A percentile compares a stretch with the other conserved stretches of the same genome.
phyloP scores from a whole-genome alignment of 345 rosid species.

The Murraya paniculata region DNA sequence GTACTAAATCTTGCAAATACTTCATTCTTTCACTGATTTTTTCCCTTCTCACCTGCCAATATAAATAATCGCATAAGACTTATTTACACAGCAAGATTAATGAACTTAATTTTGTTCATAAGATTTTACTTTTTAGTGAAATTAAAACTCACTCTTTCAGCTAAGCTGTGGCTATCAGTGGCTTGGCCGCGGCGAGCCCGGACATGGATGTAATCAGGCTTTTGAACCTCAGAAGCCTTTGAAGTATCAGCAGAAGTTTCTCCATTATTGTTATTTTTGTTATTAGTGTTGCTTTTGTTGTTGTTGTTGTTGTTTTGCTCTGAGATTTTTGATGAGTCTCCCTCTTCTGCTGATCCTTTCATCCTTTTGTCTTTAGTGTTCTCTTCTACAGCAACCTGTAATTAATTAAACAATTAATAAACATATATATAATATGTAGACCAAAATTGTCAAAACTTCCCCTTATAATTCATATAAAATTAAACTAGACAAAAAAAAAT shows the following conservation, averaged over 20 bases:
- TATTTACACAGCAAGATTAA: too few relatives aligned
- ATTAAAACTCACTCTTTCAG: conserved; percentile 74
- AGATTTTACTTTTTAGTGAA: too few relatives aligned
- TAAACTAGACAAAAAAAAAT: too few relatives aligned
- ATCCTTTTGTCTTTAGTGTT: conserved; percentile 35
- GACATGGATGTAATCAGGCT: conserved; percentile 89
- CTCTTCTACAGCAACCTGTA: conserved; percentile 42
- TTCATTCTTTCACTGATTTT: conserved; percentile 86
- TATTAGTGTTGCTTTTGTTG: conserved; percentile 33
- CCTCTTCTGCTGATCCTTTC: conserved; percentile 46
- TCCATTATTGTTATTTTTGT: conserved; percentile 31
- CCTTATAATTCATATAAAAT: too few relatives aligned
- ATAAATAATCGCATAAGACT: not conserved
- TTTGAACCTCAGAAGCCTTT: conserved; percentile 56
- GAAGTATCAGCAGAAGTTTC: conserved; percentile 48
- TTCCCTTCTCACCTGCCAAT: conserved; percentile 73
- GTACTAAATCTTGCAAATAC: conserved; percentile 77
- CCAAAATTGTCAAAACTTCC: too few relatives aligned
- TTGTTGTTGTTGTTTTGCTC: conserved; percentile 45
- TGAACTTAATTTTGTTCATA: too few relatives aligned
- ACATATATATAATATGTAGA: too few relatives aligned
- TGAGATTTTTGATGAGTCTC: conserved; percentile 57
- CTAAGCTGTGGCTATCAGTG: conserved; percentile 96
- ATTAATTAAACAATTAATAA: too few relatives aligned
- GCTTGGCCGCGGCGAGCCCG: conserved; percentile 98